Conservation (phyloP, 306 rosid species). For the Begonia peltatifolia region DNA sequence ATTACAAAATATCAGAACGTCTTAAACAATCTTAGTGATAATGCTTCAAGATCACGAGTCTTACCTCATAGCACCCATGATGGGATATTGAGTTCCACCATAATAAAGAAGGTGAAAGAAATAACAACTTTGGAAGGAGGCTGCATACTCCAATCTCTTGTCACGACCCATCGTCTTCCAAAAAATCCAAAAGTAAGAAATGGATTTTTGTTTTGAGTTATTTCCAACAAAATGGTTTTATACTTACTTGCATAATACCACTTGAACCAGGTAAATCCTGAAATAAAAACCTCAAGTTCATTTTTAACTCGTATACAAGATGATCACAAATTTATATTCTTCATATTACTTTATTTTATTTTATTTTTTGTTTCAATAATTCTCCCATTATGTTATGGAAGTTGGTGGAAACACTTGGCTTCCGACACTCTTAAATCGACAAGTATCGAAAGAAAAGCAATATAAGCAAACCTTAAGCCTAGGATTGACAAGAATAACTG, state of each 20-base stretch:
- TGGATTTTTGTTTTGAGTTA: background rate
- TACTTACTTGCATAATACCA: slow-evolving; percentile 90
- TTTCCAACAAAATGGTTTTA: slow-evolving; percentile 15
- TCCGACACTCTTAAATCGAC: background rate
- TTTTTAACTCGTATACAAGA: too few species aligned
- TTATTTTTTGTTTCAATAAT: too few species aligned
- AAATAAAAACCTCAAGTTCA: slow-evolving; percentile 1
- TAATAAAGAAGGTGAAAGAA: slow-evolving; percentile 85
- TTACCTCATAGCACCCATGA: slow-evolving; percentile 88
- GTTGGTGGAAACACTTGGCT: background rate
- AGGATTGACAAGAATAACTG: slow-evolving; percentile 73
- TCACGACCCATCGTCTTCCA: slow-evolving; percentile 88
- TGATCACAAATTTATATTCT: too few species aligned
- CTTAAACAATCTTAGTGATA: too few species aligned
- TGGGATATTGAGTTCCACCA: slow-evolving; percentile 93
- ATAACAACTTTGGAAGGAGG: slow-evolving; percentile 76
- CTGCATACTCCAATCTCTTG: slow-evolving; percentile 73
- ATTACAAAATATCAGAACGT: too few species aligned
- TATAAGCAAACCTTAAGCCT: slow-evolving; percentile 59
- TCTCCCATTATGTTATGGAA: too few species aligned
- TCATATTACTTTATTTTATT: too few species aligned
- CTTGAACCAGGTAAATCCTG: slow-evolving; percentile 96
- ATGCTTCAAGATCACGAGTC: background rate
- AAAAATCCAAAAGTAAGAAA: slow-evolving; percentile 13
- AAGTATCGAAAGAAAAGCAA: background rate